phyloP scores from a whole-genome alignment of 78 protist species.

The Anaeramoeba ignava region DNA sequence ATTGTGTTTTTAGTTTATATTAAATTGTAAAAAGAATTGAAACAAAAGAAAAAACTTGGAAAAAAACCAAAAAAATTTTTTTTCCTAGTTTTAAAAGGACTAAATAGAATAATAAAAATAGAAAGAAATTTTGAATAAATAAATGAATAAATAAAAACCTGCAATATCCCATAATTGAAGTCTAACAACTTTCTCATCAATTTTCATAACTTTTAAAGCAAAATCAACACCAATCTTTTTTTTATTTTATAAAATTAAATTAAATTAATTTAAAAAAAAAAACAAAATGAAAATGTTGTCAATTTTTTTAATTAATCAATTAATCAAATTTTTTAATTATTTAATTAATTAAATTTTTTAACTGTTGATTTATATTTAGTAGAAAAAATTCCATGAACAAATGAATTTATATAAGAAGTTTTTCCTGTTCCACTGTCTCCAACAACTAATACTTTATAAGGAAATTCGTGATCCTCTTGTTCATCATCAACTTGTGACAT shows the following conservation, averaged over 20 bases:
- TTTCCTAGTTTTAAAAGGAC: neutral
- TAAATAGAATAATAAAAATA: no score
- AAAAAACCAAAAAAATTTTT: conserved; percentile 24
- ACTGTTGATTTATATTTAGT: conserved; percentile 71
- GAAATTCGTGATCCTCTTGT: no score
- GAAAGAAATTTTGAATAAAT: no score
- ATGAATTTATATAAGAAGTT: conserved; percentile 52
- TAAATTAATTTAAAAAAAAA: neutral
- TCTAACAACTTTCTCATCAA: conserved; percentile 45
- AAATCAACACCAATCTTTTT: conserved; percentile 92
- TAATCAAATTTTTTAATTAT: no score
- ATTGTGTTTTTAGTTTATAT: no score
- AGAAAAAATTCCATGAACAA: conserved; percentile 60
- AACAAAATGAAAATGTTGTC: neutral
- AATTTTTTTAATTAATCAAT: no score
- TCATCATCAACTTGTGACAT: no score
- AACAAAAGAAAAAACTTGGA: conserved; percentile 27
- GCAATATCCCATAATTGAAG: conserved; percentile 76
- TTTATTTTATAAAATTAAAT: no score
- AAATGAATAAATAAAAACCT: conserved; percentile 20
- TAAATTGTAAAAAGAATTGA: neutral
- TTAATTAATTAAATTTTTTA: no score
- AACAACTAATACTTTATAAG: conserved; percentile 47
- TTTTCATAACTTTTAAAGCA: conserved; percentile 56
- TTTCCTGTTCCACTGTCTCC: conserved; percentile 56